phyloP scores from a whole-genome alignment of 2,329 filamentous ascomycete genomes.

The Bipolaris gigantea region DNA sequence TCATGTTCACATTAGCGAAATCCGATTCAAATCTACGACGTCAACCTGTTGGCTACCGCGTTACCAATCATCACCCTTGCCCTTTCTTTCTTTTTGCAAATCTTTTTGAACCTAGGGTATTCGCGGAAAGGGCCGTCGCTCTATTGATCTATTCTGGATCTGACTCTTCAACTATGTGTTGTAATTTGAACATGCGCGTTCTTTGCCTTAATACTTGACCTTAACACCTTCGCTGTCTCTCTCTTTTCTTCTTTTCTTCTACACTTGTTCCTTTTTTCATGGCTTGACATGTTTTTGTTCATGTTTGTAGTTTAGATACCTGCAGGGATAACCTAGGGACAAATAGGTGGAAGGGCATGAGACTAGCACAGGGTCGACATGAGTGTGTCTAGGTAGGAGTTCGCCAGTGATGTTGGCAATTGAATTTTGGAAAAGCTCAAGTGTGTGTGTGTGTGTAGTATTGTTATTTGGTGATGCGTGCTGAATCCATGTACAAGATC shows the following conservation, averaged over 20 bases:
- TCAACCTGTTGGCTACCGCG: not conserved
- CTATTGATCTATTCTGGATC: constrained; percentile 20
- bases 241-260: constrained; percentile 1
- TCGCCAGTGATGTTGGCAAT: constrained; percentile 5
- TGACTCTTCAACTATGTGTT: constrained; percentile 20
- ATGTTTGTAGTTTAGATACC: constrained; percentile 28
- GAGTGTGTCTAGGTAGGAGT: constrained; percentile 5
- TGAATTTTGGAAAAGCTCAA: constrained; percentile 4
- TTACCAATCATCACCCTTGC: not conserved
- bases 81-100: constrained; percentile 9
- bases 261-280: not conserved
- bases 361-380: constrained; percentile 11
- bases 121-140: constrained; percentile 9
- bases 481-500: not conserved
- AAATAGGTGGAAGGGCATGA: constrained; percentile 6
- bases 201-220: constrained; percentile 21
- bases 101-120: constrained; percentile 7
- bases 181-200: constrained; percentile 23
- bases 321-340: constrained; percentile 22
- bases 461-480: not conserved
- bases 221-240: constrained; percentile 24
- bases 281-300: constrained; percentile 5
- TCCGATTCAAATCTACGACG: constrained; percentile 14
- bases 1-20: constrained; percentile 37
- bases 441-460: not conserved